A percentile compares a stretch with the other conserved stretches of the same genome.
phyloP scores from a whole-genome alignment of 2,329 filamentous ascomycete species.

The Fusarium oligoseptatum region DNA sequence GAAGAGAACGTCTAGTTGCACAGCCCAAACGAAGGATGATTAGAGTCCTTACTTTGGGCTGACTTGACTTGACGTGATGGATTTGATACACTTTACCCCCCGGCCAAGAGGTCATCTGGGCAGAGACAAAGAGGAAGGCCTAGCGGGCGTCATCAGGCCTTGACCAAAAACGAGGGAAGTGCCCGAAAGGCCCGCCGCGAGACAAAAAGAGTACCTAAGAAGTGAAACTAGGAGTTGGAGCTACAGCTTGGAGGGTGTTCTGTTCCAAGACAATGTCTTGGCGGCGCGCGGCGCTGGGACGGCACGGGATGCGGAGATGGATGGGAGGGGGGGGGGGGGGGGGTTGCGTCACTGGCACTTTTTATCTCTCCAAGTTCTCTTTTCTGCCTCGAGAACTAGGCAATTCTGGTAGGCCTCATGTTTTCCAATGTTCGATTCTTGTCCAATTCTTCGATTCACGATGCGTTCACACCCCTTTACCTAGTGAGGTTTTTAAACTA shows the following conservation, averaged over 20 bases:
- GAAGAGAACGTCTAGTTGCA: background rate
- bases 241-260: conserved; percentile 13
- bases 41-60: conserved; percentile 3
- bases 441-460: conserved; percentile 5
- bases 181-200: background rate
- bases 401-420: conserved; percentile 26
- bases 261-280: conserved; percentile 44
- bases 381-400: background rate
- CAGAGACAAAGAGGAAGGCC: background rate
- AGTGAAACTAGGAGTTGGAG: background rate
- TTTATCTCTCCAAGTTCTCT: background rate
- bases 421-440: conserved; percentile 4
- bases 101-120: background rate
- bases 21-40: conserved; percentile 9
- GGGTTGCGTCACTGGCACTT: conserved; percentile 7
- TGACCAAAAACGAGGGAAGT: conserved; percentile 16
- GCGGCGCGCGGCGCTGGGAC: conserved; percentile 37
- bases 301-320: conserved; percentile 37
- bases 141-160: background rate
- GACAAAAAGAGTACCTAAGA: background rate
- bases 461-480: background rate
- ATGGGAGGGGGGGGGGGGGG: no score
- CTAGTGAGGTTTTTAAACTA: background rate
- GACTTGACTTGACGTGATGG: background rate
- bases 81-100: conserved; percentile 14